Conservation (phyloP, 768 basidiomycete genomes). For the Suillus luteus region DNA sequence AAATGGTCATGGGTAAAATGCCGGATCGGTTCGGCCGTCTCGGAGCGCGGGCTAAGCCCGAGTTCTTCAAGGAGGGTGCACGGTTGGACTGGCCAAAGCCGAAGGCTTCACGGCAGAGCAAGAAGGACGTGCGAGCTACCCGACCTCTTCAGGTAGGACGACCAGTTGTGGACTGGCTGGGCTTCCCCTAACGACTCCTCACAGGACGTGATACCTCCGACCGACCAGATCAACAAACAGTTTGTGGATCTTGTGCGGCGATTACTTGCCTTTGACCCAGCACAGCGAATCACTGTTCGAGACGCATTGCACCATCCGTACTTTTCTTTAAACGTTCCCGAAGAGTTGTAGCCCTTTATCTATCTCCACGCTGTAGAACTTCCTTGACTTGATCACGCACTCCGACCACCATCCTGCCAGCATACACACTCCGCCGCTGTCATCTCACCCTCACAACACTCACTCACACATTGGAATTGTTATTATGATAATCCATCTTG, state of each 20-base stretch:
- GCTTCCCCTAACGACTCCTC: slow-evolving; percentile 11
- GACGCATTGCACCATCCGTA: slow-evolving; percentile 89
- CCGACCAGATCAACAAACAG: slow-evolving; percentile 69
- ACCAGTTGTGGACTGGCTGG: slow-evolving; percentile 27
- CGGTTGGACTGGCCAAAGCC: slow-evolving; percentile 93
- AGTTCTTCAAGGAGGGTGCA: slow-evolving; percentile 87
- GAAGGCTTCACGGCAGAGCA: slow-evolving; percentile 84
- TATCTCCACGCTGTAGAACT: slow-evolving; percentile 37
- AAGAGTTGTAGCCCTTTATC: slow-evolving; percentile 60
- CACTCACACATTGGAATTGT: slow-evolving; percentile 29
- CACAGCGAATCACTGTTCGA: slow-evolving; percentile 82
- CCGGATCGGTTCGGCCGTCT: slow-evolving; percentile 80
- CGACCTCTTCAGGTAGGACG: slow-evolving; percentile 64
- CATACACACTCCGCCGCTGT: slow-evolving; percentile 3
- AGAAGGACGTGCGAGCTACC: slow-evolving; percentile 90
- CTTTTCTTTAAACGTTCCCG: slow-evolving; percentile 67
- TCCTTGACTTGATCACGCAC: slow-evolving; percentile 16
- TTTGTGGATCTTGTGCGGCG: slow-evolving; percentile 88
- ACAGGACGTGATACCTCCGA: slow-evolving; percentile 84
- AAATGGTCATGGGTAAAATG: slow-evolving; percentile 98
- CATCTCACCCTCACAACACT: slow-evolving; percentile 15
- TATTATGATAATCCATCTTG: slow-evolving; percentile 40
- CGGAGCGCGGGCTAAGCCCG: slow-evolving; percentile 80
- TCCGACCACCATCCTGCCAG: slow-evolving; percentile 5
- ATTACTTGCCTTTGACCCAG: slow-evolving; percentile 89